Conservation (phyloP, 108 stramenopile species). For the Nitzschia sp. region DNA sequence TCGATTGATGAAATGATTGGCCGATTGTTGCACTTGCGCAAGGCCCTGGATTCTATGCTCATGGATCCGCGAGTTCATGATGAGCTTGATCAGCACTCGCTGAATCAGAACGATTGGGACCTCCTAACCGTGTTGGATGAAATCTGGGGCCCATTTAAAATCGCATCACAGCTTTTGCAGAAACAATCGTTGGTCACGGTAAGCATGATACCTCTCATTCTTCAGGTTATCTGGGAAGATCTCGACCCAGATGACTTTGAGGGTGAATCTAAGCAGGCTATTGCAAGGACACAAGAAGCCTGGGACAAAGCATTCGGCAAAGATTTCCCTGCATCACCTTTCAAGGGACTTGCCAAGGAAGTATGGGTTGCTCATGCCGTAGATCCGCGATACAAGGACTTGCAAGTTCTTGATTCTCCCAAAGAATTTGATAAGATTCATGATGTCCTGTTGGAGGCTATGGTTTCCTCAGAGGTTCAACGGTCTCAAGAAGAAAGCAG, state of each 20-base stretch:
- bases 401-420: neutral
- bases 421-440: neutral
- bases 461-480: neutral
- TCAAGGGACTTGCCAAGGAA: neutral
- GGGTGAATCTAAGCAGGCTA: neutral
- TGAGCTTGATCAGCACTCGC: neutral
- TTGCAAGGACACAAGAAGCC: neutral
- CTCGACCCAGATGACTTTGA: neutral
- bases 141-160: constrained; percentile 4
- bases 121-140: neutral
- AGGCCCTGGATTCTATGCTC: constrained; percentile 1
- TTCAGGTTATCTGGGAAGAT: constrained; percentile 9
- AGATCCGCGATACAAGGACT: constrained; percentile 6
- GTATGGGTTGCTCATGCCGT: constrained; percentile 12
- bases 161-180: constrained; percentile 8
- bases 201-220: constrained; percentile 2
- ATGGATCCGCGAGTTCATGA: neutral
- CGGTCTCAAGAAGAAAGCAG: neutral
- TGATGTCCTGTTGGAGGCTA: constrained; percentile 2
- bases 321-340: constrained; percentile 5
- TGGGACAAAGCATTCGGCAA: neutral
- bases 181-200: constrained; percentile 11
- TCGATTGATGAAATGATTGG: constrained; percentile 11
- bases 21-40: constrained; percentile 2
- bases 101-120: neutral